Conservation (phyloP, 768 basidiomycete genomes). For the Kwoniella dejecticola region DNA sequence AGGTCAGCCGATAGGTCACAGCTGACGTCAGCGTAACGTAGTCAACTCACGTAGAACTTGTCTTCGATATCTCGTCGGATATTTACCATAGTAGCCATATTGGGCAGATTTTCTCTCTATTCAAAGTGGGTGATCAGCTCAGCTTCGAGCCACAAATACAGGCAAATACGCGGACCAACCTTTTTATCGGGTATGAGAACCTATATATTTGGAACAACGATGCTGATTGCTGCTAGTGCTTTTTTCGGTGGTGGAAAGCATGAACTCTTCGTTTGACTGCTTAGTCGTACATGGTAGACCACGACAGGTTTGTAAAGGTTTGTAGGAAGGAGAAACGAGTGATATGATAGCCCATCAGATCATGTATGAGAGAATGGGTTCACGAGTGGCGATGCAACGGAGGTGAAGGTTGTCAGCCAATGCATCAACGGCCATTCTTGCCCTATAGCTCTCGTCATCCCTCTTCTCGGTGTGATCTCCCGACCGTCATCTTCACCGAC, state of each 20-base stretch:
- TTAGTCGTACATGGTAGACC: not conserved
- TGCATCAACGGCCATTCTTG: too few species aligned
- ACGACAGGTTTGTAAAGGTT: not conserved
- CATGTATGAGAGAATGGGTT: too few species aligned
- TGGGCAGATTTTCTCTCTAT: slow-evolving; percentile 26
- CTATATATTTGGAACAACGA: slow-evolving; percentile 22
- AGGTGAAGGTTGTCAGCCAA: too few species aligned
- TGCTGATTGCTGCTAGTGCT: slow-evolving; percentile 9
- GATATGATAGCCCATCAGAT: too few species aligned
- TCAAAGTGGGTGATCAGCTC: not conserved
- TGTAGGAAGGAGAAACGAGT: not conserved
- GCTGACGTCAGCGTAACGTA: too few species aligned
- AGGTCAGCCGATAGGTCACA: not conserved
- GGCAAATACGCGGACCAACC: too few species aligned
- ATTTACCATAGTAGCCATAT: slow-evolving; percentile 55
- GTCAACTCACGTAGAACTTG: slow-evolving; percentile 55
- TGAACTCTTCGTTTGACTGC: slow-evolving; percentile 27
- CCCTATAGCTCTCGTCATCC: too few species aligned
- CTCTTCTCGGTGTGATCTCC: too few species aligned
- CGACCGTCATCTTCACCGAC: too few species aligned
- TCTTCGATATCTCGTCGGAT: slow-evolving; percentile 56
- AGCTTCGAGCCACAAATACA: not conserved
- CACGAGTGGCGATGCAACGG: too few species aligned
- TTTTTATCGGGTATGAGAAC: slow-evolving; percentile 20
- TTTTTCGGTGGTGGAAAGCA: slow-evolving; percentile 20